Evolutionary conservation across 1,284 basidiomycete species (phyloP).

Genomic region (Ceratobasidium papillatum): DNA sequence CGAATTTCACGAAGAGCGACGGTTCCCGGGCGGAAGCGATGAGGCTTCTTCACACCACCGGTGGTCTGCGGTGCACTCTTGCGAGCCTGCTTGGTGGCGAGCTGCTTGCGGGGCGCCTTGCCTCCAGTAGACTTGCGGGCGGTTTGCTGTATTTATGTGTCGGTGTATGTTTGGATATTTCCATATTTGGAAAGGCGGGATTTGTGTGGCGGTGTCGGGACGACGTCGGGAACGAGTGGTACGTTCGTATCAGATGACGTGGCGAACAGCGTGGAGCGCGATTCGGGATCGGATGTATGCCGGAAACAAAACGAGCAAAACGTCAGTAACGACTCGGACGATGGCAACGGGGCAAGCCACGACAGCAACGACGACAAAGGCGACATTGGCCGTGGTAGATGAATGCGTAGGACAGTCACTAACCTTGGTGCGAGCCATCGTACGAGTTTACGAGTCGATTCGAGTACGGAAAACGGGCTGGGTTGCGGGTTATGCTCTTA

Average conservation of each 20-base stretch:
- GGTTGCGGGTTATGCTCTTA: slow-evolving; percentile 5
- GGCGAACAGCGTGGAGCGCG: not conserved
- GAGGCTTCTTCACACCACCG: slow-evolving; percentile 82
- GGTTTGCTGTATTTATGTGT: slow-evolving; percentile 66
- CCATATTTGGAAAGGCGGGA: slow-evolving; percentile 40
- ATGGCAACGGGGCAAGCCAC: slow-evolving; percentile 40
- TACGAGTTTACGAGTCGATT: slow-evolving; percentile 37
- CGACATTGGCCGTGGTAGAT: slow-evolving; percentile 45
- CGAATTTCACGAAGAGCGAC: slow-evolving; percentile 87
- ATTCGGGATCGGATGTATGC: slow-evolving; percentile 13
- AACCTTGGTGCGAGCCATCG: slow-evolving; percentile 81
- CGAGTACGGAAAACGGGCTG: slow-evolving; percentile 25
- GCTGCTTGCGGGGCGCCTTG: slow-evolving; percentile 88
- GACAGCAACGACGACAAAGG: slow-evolving; percentile 50
- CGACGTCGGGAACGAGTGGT: not conserved
- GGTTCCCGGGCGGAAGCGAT: slow-evolving; percentile 74
- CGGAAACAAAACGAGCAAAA: slow-evolving; percentile 20
- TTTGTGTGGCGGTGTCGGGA: slow-evolving; percentile 33
- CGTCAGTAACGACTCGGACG: slow-evolving; percentile 28
- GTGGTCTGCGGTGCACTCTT: slow-evolving; percentile 83
- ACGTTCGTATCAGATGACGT: slow-evolving; percentile 6
- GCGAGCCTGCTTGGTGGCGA: slow-evolving; percentile 89
- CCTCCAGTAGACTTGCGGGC: slow-evolving; percentile 86
- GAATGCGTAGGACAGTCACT: slow-evolving; percentile 44
- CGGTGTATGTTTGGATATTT: slow-evolving; percentile 35